Base-by-base conservation (phyloP, 2,329 filamentous ascomycete genomes). In the Colletotrichum phormii region DNA sequence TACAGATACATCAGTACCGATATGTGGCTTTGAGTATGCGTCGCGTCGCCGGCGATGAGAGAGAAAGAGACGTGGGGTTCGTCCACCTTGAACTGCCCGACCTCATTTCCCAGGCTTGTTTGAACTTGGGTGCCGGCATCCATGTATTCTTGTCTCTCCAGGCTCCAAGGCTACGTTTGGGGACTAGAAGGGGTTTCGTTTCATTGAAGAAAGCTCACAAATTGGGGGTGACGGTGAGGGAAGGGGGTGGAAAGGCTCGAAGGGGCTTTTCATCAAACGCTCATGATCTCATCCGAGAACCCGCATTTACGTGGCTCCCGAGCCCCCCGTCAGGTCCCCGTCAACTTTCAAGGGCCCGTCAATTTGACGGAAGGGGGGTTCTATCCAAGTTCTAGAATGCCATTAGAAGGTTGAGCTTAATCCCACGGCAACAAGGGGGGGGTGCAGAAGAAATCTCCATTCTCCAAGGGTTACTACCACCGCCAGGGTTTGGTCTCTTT, bases 81-180 rank as follows among this genome's bases (percentile, higher is more conserved):
- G 29, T 31, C 35, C n/a, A 29, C 26, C 57, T 37, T 18, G 15
- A 29, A 26, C 61, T 22, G 37, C 35, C 53, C 61, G 58, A 37
- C 67, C 51, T 70, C 60, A 65, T 64, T 53, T 70, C 59, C 46
- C 37, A 42, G 62, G 31, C 24, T 54, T 18, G 51, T 53, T 49
- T 59, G 46, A 18, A 26, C 61, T n/a, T 49, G 18, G 42, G 4
- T 49, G 42, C 18, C 42, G 7, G 42, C 7, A 49, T 22, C 42
- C 42, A n/a, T 49, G 42, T 22, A 22, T 49, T 18, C 42, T 49
- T 8, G 7, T 12, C 33, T 6, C 26, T 29, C 37, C 7, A 42
- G 37, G 37, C 37, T 42, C 6, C 15, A 18, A 18, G 13, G 37
- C 15, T 49, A 18, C 42, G 7, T 49, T 49, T 8, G 18, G 8